Conservation (phyloP, 139 green algal genomes). For the Coelastrella sp. region DNA sequence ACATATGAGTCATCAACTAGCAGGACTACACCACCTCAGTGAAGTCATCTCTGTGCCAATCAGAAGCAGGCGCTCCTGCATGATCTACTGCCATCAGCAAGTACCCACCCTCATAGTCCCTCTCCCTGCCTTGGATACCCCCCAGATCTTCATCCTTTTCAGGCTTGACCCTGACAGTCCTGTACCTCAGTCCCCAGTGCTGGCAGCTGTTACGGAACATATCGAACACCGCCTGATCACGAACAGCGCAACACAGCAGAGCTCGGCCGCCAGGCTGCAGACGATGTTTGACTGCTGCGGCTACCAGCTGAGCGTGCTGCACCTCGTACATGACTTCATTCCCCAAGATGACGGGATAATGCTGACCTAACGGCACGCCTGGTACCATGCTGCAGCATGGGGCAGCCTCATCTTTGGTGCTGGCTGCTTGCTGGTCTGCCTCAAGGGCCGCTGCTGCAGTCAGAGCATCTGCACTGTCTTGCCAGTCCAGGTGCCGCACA, state of each 20-base stretch:
- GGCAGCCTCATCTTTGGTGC: neutral
- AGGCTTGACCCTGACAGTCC: neutral
- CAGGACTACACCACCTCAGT: neutral
- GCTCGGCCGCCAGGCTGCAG: conserved; percentile 61
- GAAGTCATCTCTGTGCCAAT: conserved; percentile 56
- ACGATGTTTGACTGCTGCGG: conserved; percentile 72
- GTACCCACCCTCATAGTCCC: conserved; percentile 80
- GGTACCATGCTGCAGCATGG: conserved; percentile 46
- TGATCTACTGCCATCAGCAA: conserved; percentile 70
- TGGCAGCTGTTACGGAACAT: conserved; percentile 55
- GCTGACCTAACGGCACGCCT: conserved; percentile 39
- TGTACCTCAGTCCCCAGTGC: conserved; percentile 55
- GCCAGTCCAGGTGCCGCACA: conserved; percentile 75
- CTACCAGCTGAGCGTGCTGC: conserved; percentile 67
- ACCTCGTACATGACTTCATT: conserved; percentile 87
- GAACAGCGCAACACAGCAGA: conserved; percentile 75
- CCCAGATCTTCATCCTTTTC: conserved; percentile 41
- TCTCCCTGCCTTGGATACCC: conserved; percentile 56
- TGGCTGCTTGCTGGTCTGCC: neutral
- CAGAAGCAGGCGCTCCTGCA: neutral
- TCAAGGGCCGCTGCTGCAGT: conserved; percentile 21
- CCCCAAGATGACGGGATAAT: conserved; percentile 76
- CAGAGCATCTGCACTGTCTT: conserved; percentile 47
- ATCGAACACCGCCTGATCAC: conserved; percentile 68
- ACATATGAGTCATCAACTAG: neutral